Conservation (phyloP, 2,329 filamentous ascomycete species). For the Coccinonectria pachysandricola region DNA sequence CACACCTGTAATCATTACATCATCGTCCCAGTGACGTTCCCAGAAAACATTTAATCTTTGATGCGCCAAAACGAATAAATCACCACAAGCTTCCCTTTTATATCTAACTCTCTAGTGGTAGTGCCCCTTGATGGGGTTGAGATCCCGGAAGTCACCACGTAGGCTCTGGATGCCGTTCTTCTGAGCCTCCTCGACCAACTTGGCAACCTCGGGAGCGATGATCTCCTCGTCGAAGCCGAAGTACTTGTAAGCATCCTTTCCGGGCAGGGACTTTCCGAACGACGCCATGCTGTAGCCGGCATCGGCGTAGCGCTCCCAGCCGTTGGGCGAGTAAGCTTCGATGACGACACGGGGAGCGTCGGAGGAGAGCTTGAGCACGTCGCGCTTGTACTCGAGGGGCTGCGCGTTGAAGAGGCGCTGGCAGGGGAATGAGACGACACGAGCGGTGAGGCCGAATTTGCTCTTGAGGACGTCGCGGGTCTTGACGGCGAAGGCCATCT, state of each 20-base stretch:
- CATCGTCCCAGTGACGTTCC: no score
- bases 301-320: constrained; percentile 52
- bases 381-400: constrained; percentile 32
- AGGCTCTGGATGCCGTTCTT: constrained; percentile 21
- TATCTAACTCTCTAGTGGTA: constrained; percentile 6
- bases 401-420: constrained; percentile 34
- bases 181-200: constrained; percentile 20
- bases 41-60: no score
- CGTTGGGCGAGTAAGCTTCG: constrained; percentile 47
- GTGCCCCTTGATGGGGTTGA: constrained; percentile 16
- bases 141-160: constrained; percentile 22
- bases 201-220: constrained; percentile 26
- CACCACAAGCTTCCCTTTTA: no score
- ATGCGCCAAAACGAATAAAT: no score
- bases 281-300: constrained; percentile 42
- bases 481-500: constrained; percentile 24
- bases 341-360: constrained; percentile 44
- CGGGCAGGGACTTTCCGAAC: constrained; percentile 47
- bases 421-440: constrained; percentile 35
- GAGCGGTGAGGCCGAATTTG: constrained; percentile 25
- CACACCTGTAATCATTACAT: no score
- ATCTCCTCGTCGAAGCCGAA: constrained; percentile 44
- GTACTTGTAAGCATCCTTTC: constrained; percentile 42
- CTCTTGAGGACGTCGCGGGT: constrained; percentile 28
- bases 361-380: constrained; percentile 32